These are phyloP conservation scores for Candida corydali DNA, from an alignment of 805 yeast species.

Conservation along the genomic window DNA sequence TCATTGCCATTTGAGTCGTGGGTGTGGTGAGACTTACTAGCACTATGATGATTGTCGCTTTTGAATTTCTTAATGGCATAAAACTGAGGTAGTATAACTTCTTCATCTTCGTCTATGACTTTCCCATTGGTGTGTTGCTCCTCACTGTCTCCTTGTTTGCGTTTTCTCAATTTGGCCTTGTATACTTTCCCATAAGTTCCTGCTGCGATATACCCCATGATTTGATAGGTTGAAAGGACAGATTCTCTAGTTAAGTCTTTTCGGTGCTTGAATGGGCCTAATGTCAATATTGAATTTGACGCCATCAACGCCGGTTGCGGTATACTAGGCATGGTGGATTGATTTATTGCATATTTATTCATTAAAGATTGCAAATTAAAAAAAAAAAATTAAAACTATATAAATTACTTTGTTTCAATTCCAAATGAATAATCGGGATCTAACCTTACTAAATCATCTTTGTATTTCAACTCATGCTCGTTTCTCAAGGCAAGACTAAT, in stretches of 20 bases:
- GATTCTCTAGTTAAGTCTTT: constrained; percentile 64
- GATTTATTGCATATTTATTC: too few species aligned
- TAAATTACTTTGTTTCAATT: too few species aligned
- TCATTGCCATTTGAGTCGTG: constrained; percentile 50
- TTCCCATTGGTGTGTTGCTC: constrained; percentile 12
- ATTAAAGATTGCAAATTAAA: not conserved
- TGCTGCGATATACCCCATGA: constrained; percentile 94
- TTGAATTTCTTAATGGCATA: constrained; percentile 95
- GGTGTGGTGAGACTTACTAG: constrained; percentile 26
- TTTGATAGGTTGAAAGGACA: constrained; percentile 80
- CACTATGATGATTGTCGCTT: constrained; percentile 54
- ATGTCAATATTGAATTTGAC: constrained; percentile 33
- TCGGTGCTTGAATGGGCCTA: constrained; percentile 43
- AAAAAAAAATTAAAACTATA: too few species aligned
- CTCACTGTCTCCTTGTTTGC: too few species aligned
- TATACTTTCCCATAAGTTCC: constrained; percentile 97
- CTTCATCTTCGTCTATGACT: constrained; percentile 8
- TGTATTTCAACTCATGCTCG: constrained; percentile 9
- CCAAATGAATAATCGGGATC: constrained; percentile 11
- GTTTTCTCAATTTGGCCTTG: constrained; percentile 70
- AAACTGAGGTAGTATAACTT: constrained; percentile 23
- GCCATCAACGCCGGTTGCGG: constrained; percentile 39
- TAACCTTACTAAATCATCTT: constrained; percentile 13
- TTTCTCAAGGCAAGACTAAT: constrained; percentile 13
- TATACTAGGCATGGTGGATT: constrained; percentile 18